Percentiles rank a stretch among this genome's conserved stretches.
phyloP scores from a whole-genome alignment of 140 eudicot species.

The Senecio squalidus region DNA sequence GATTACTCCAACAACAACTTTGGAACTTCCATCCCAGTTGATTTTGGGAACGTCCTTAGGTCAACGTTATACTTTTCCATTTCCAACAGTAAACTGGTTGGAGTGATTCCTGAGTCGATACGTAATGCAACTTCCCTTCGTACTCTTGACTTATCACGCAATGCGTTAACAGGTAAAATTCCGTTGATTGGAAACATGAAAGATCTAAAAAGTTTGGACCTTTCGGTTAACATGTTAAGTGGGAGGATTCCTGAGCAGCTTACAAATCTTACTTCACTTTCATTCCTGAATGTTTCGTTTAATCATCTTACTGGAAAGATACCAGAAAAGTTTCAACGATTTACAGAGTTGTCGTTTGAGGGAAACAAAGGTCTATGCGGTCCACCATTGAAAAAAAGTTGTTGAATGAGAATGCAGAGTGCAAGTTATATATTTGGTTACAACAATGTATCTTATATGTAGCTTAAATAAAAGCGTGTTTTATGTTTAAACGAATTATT shows the following conservation, averaged over 20 bases:
- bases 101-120: conserved; percentile 34
- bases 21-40: conserved; percentile 22
- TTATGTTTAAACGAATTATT: no score
- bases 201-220: not conserved
- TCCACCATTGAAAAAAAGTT: conserved; percentile 32
- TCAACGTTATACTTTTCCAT: conserved; percentile 32
- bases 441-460: no score
- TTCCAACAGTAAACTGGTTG: conserved; percentile 39
- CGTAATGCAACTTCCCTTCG: not conserved
- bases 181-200: not conserved
- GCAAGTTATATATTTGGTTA: no score
- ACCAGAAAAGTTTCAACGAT: conserved; percentile 32
- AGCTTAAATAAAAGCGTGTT: no score
- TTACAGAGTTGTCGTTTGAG: conserved; percentile 34
- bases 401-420: not conserved
- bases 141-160: not conserved
- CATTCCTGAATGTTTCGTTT: conserved; percentile 11
- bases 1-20: conserved; percentile 56
- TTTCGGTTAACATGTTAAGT: not conserved
- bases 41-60: conserved; percentile 23
- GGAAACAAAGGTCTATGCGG: conserved; percentile 65
- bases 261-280: not conserved
- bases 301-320: conserved; percentile 39
- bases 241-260: not conserved
- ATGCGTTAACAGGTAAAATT: not conserved